Evolutionary conservation across 495 filamentous ascomycete species (phyloP).

Genomic region (Penicillium pancosmium): DNA sequence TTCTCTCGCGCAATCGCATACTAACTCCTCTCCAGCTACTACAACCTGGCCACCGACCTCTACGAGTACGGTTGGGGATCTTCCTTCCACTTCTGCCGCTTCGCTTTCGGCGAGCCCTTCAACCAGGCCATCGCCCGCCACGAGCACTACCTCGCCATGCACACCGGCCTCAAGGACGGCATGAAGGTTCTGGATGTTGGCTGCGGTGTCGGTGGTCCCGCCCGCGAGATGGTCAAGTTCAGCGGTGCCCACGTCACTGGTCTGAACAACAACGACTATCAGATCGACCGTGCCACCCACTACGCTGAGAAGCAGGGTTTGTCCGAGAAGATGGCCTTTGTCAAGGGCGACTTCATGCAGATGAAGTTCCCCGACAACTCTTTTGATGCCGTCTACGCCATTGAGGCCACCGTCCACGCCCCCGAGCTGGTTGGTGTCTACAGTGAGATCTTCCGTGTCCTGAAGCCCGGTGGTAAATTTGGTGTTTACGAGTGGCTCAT

Average conservation of each 20-base stretch:
- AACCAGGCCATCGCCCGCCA: conserved; percentile 93
- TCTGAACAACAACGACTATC: conserved; percentile 99
- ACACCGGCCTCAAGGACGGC: conserved; percentile 80
- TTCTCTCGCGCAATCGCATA: not conserved
- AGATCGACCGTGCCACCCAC: conserved; percentile 89
- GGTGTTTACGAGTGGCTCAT: conserved; percentile 99
- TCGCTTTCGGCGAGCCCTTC: conserved; percentile 85
- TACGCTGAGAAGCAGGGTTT: conserved; percentile 85
- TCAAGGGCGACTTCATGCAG: conserved; percentile 99
- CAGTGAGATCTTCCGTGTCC: conserved; percentile 87
- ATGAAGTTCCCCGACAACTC: conserved; percentile 91
- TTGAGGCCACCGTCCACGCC: conserved; percentile 96
- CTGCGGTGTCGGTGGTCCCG: conserved; percentile 97
- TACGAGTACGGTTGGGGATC: conserved; percentile 98
- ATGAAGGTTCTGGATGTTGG: conserved; percentile 96
- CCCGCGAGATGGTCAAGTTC: conserved; percentile 96
- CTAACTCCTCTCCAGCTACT: conserved; percentile 66
- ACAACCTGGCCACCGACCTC: conserved; percentile 95
- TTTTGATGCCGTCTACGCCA: conserved; percentile 97
- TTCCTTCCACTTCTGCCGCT: conserved; percentile 98
- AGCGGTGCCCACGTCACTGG: conserved; percentile 86
- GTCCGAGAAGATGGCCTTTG: conserved; percentile 78
- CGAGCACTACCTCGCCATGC: conserved; percentile 95
- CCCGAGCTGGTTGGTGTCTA: conserved; percentile 95
- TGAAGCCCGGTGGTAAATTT: conserved; percentile 95